These are phyloP conservation scores for Pisolithus orientalis DNA, from an alignment of 768 basidiomycete species.

Conservation along the genomic window DNA sequence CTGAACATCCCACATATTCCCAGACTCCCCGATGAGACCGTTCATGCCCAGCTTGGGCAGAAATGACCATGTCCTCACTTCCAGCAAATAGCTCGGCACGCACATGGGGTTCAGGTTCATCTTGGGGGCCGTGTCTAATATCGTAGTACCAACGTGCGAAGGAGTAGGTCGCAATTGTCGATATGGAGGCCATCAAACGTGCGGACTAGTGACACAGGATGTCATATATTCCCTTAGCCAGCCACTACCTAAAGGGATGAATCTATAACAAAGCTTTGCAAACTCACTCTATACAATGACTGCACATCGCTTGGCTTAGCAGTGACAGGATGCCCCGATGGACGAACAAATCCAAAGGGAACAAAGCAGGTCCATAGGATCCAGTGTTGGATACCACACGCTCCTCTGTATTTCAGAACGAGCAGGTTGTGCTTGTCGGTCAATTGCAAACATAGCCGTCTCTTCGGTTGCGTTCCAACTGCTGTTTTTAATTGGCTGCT, in stretches of 20 bases:
- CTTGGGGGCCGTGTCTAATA: conserved; percentile 87
- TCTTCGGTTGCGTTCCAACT: no score
- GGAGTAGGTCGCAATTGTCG: conserved; percentile 98
- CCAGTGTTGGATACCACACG: no score
- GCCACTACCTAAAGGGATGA: conserved; percentile 71
- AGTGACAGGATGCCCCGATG: no score
- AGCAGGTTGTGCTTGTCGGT: no score
- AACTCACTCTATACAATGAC: conserved; percentile 98
- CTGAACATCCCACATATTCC: conserved; percentile 85
- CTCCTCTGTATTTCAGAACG: no score
- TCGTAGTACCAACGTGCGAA: conserved; percentile 80
- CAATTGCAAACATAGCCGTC: no score
- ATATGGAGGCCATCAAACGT: conserved; percentile 95
- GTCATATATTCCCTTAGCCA: conserved; percentile 95
- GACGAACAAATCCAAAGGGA: no score
- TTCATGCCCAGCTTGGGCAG: conserved; percentile 91
- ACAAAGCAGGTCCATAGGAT: no score
- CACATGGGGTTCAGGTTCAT: conserved; percentile 85
- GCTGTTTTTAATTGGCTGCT: no score
- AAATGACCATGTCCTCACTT: conserved; percentile 87
- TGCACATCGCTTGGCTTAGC: not conserved
- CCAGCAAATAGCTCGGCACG: conserved; percentile 98
- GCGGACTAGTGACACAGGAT: conserved; percentile 68
- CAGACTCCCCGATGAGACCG: conserved; percentile 87
- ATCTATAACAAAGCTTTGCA: conserved; percentile 94